These are phyloP conservation scores for Agarophyton chilense DNA, from an alignment of 23 red algal genomes.

Conservation along the genomic window DNA sequence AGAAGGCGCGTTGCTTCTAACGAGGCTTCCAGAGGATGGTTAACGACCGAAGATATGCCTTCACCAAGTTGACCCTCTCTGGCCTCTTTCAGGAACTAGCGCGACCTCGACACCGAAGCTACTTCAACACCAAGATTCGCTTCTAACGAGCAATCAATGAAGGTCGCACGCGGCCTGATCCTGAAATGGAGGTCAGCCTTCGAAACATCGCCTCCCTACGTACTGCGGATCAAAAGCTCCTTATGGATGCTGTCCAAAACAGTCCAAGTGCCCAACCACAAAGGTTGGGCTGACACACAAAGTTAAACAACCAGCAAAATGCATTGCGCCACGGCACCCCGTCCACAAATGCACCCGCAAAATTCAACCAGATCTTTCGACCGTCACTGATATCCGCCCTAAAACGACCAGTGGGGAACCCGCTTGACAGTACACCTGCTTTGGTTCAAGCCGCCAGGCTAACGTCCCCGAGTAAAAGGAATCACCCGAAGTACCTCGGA, in stretches of 20 bases:
- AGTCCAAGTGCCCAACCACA: not conserved
- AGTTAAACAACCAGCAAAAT: not conserved
- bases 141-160: not conserved
- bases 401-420: not conserved
- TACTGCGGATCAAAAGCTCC: slow-evolving; percentile 12
- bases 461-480: not conserved
- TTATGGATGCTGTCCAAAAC: not conserved
- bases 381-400: slow-evolving; percentile 10
- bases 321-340: not conserved
- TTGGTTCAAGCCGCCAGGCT: slow-evolving; percentile 13
- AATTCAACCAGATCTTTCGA: slow-evolving; percentile 17
- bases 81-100: slow-evolving; percentile 2
- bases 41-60: slow-evolving; percentile 18
- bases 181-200: not conserved
- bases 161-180: not conserved
- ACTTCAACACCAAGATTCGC: not conserved
- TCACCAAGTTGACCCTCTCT: slow-evolving; percentile 7
- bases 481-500: too few relatives aligned
- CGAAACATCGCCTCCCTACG: not conserved
- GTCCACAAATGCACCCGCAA: not conserved
- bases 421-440: not conserved
- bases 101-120: slow-evolving; percentile 20
- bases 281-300: not conserved
- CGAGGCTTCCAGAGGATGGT: slow-evolving; percentile 19
- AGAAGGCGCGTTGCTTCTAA: slow-evolving; percentile 19